Conservation (phyloP, 192 early-diverging fungal species). For the Coemansia sp. region DNA sequence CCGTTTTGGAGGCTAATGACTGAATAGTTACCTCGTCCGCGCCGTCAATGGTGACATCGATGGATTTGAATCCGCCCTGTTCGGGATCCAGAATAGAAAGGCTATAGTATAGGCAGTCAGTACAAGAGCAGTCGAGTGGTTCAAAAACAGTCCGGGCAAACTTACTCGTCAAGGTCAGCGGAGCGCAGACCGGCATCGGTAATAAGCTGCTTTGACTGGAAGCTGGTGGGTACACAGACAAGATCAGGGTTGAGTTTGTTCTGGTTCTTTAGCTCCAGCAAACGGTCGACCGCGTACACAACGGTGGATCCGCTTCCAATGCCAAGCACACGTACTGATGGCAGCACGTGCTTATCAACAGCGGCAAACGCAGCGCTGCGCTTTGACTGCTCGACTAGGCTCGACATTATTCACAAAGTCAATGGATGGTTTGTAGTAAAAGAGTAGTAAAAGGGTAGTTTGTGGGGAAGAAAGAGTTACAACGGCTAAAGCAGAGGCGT, state of each 20-base stretch:
- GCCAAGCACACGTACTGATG: constrained; percentile 72
- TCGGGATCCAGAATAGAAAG: constrained; percentile 62
- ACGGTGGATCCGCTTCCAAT: constrained; percentile 88
- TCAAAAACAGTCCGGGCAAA: constrained; percentile 11
- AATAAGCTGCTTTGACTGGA: constrained; percentile 86
- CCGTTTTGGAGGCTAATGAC: neutral
- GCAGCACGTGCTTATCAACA: constrained; percentile 81
- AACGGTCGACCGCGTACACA: constrained; percentile 81
- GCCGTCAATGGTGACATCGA: constrained; percentile 90
- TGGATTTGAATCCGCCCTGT: constrained; percentile 20
- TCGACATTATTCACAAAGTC: constrained; percentile 24
- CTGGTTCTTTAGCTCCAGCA: constrained; percentile 66
- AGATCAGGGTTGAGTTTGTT: constrained; percentile 59
- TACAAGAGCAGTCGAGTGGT: no score
- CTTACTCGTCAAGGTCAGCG: constrained; percentile 73
- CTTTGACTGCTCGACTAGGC: constrained; percentile 72
- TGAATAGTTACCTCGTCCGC: constrained; percentile 70
- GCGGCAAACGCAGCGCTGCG: constrained; percentile 82
- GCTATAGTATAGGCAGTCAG: constrained; percentile 20
- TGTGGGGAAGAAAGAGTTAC: neutral
- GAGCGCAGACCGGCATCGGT: constrained; percentile 78
- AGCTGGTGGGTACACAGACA: constrained; percentile 89
- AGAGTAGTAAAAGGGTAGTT: constrained; percentile 3
- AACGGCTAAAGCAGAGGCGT: neutral
- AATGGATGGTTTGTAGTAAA: neutral